phyloP scores from a whole-genome alignment of 768 basidiomycete species.

The Ramaria rubella region DNA sequence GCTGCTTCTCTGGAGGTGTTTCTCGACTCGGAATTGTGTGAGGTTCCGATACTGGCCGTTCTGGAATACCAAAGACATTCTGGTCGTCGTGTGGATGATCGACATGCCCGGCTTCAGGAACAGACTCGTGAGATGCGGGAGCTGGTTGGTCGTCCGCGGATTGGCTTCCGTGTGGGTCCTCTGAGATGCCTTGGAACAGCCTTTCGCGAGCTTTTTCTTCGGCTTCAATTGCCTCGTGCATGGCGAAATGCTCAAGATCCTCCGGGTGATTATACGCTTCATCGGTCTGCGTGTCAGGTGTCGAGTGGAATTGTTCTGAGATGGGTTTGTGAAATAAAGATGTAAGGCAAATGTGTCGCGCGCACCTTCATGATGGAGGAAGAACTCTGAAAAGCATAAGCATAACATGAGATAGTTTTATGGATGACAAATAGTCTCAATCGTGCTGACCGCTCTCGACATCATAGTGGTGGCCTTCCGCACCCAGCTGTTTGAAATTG shows the following conservation, averaged over 20 bases:
- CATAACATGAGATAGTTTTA: slow-evolving; percentile 4
- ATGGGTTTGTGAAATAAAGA: neutral
- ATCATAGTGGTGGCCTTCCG: slow-evolving; percentile 91
- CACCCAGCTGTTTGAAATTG: slow-evolving; percentile 76
- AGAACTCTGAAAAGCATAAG: slow-evolving; percentile 58
- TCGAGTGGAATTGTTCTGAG: slow-evolving; percentile 85
- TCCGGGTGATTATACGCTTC: slow-evolving; percentile 92
- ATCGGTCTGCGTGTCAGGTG: slow-evolving; percentile 96
- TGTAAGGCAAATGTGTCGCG: neutral
- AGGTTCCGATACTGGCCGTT: slow-evolving; percentile 15
- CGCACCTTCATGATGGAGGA: slow-evolving; percentile 93
- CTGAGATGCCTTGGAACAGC: slow-evolving; percentile 71
- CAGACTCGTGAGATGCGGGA: slow-evolving; percentile 10
- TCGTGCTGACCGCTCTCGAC: slow-evolving; percentile 69
- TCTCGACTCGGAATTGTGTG: slow-evolving; percentile 38
- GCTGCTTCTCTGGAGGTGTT: slow-evolving; percentile 61
- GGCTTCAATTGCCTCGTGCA: slow-evolving; percentile 80
- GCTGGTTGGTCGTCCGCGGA: slow-evolving; percentile 24
- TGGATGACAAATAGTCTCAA: neutral
- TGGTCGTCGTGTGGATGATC: slow-evolving; percentile 34
- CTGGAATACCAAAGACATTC: slow-evolving; percentile 18
- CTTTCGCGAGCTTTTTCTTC: slow-evolving; percentile 82
- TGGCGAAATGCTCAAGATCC: slow-evolving; percentile 85
- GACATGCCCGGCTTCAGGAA: neutral
- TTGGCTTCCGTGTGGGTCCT: slow-evolving; percentile 61